phyloP scores from a whole-genome alignment of 768 basidiomycete species.

The Auriscalpium vulgare region DNA sequence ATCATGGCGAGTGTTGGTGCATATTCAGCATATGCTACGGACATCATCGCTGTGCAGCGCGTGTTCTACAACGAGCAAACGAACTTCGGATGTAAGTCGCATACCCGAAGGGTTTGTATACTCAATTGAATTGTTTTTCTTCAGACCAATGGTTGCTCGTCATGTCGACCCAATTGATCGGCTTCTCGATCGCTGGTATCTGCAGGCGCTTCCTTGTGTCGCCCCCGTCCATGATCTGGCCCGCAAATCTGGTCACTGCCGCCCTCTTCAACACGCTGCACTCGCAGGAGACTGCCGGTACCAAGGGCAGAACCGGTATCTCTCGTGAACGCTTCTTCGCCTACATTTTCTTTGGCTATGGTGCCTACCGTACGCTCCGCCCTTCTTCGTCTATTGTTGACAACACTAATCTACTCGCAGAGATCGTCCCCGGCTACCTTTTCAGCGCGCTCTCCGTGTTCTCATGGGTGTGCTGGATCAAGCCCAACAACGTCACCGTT shows the following conservation, averaged over 20 bases:
- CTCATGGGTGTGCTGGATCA: no score
- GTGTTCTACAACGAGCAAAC: constrained; percentile 34
- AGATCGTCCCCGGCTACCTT: neutral
- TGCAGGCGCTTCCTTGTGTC: constrained; percentile 64
- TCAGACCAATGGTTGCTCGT: constrained; percentile 51
- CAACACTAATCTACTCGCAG: neutral
- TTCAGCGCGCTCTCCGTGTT: constrained; percentile 29
- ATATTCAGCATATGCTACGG: constrained; percentile 55
- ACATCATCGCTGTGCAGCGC: constrained; percentile 37
- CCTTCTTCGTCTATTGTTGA: neutral
- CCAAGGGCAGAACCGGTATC: constrained; percentile 46
- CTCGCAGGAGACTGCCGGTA: constrained; percentile 53
- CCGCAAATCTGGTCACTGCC: constrained; percentile 39
- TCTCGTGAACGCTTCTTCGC: constrained; percentile 72
- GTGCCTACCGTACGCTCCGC: neutral
- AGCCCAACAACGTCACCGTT: constrained; percentile 25
- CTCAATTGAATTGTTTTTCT: neutral
- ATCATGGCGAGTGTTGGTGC: constrained; percentile 63
- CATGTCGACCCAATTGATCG: constrained; percentile 63
- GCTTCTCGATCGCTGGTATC: constrained; percentile 74
- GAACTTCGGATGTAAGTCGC: constrained; percentile 30
- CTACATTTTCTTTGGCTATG: constrained; percentile 35
- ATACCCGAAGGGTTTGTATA: constrained; percentile 11
- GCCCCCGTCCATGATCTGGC: constrained; percentile 38
- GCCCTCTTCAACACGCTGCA: constrained; percentile 72